Percentiles rank a stretch among this genome's conserved stretches.
Evolutionary conservation across 805 yeast species (phyloP).

Genomic region (Candida methanosorbosa): DNA sequence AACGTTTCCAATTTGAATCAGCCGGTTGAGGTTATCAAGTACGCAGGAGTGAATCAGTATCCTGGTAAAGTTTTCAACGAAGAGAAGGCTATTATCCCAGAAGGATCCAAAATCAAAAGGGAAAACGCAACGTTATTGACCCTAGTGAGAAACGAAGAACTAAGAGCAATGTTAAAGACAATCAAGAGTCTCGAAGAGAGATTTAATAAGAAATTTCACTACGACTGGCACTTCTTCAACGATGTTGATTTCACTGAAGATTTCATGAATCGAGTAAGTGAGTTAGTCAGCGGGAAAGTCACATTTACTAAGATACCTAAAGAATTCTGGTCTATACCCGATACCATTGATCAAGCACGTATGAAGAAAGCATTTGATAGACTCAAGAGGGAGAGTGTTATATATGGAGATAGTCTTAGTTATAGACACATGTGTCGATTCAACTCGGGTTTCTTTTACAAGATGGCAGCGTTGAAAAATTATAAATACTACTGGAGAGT

Average conservation of each 20-base stretch:
- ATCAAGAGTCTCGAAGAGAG: conserved; percentile 27
- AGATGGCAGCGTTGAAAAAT: conserved; percentile 32
- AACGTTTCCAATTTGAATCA: too few species aligned
- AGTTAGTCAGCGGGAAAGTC: conserved; percentile 31
- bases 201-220: conserved; percentile 28
- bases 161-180: conserved; percentile 27
- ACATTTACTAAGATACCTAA: conserved; percentile 33
- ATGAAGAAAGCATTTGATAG: conserved; percentile 22
- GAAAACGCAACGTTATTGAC: conserved; percentile 56
- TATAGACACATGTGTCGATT: conserved; percentile 65
- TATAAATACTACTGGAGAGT: conserved; percentile 54
- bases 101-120: too few species aligned
- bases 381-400: conserved; percentile 24
- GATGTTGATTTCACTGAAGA: conserved; percentile 34
- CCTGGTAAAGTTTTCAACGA: too few species aligned
- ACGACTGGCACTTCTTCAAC: conserved; percentile 39
- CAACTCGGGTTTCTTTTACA: conserved; percentile 44
- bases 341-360: conserved; percentile 25
- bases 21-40: too few species aligned
- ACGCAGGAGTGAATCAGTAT: too few species aligned
- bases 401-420: conserved; percentile 50
- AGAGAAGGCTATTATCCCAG: too few species aligned
- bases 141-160: conserved; percentile 31
- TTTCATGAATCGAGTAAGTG: conserved; percentile 25
- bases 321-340: conserved; percentile 41